Base-by-base conservation (phyloP, 1,284 basidiomycete species). In the Papiliotrema fonsecae region DNA sequence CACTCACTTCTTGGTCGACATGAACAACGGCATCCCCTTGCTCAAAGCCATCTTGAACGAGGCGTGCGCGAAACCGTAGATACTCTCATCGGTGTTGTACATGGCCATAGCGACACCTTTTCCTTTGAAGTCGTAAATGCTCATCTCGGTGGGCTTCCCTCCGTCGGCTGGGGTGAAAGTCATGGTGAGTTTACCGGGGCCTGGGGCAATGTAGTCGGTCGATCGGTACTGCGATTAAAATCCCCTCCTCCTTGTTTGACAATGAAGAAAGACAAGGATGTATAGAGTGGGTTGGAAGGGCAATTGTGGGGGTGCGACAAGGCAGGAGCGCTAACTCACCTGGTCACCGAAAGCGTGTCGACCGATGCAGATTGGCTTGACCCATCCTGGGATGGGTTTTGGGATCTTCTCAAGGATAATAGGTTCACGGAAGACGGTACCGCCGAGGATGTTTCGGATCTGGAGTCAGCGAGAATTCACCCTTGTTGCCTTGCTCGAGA, bases 301-400 rank as follows among this genome's bases (percentile, higher is more conserved):
- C n/a, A n/a, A n/a, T n/a, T n/a, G n/a, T n/a, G 57, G 42, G 49
- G 43, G 57, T 2, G 13, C 27, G 13, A 36, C 7, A 6, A 39
- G 39, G 18, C 16, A 34, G 16, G 21, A 14, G 21, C 24, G 31
- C 9, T 18, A 13, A 64, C 77, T 34, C 42, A 84, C 84, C 76
- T 93, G 93, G 76, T 97, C 94, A 65, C 94, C 94, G 64, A 92
- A 96, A 4, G 94, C 94, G 75, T 98, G 94, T 65, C 94, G 85
- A 39, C 94, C 94, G 58, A 98, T 97, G 57, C 91, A 79, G 68
- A 98, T 98, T 37, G 96, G 93, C 70, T 97, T 93, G 54, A 82
- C 81, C 94, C 94, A 98, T 45, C 96, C 94, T 19, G 92, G 92
- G 35, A 98, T 81, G 19, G 92, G 90, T 65, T 87, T 87, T 34